Evolutionary conservation across 1,284 basidiomycete species (phyloP).

Genomic region (Rhodotorula sp.): DNA sequence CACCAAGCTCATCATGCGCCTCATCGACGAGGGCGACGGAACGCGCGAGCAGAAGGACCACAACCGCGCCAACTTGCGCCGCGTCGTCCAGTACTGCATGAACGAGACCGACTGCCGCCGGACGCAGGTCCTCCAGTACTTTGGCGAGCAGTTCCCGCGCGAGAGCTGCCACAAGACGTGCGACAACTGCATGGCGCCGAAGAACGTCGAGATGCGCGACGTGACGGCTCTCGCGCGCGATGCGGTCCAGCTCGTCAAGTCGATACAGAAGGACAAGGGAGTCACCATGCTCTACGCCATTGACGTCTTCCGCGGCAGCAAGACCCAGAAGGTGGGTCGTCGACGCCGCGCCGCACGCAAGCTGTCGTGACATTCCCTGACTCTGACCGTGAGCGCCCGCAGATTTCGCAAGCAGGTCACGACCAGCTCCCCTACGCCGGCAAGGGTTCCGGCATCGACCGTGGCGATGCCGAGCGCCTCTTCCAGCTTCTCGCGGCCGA

Average conservation of each 20-base stretch:
- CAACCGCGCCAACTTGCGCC: slow-evolving; percentile 60
- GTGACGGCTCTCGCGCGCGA: slow-evolving; percentile 60
- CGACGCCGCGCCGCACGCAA: too few relatives aligned
- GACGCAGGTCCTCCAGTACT: slow-evolving; percentile 74
- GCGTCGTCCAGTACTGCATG: slow-evolving; percentile 72
- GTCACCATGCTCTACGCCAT: slow-evolving; percentile 56
- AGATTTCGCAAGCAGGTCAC: slow-evolving; percentile 58
- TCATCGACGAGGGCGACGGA: slow-evolving; percentile 60
- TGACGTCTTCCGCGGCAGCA: slow-evolving; percentile 66
- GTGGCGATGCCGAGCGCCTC: slow-evolving; percentile 63
- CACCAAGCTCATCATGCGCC: slow-evolving; percentile 56
- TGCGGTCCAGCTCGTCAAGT: slow-evolving; percentile 50
- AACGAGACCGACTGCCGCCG: slow-evolving; percentile 87
- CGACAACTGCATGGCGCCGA: slow-evolving; percentile 68
- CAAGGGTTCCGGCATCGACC: slow-evolving; percentile 57
- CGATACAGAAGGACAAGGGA: slow-evolving; percentile 51
- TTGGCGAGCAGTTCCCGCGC: slow-evolving; percentile 63
- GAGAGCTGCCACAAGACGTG: slow-evolving; percentile 64
- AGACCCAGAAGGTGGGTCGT: slow-evolving; percentile 51
- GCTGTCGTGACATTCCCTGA: not conserved
- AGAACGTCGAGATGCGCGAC: slow-evolving; percentile 52
- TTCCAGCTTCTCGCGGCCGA: slow-evolving; percentile 61
- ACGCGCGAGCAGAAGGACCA: slow-evolving; percentile 61
- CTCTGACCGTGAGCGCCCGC: not conserved
- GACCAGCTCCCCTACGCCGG: slow-evolving; percentile 60